Base-by-base conservation (phyloP, 2,329 filamentous ascomycete genomes). In the Phyllosticta ampelicida region DNA sequence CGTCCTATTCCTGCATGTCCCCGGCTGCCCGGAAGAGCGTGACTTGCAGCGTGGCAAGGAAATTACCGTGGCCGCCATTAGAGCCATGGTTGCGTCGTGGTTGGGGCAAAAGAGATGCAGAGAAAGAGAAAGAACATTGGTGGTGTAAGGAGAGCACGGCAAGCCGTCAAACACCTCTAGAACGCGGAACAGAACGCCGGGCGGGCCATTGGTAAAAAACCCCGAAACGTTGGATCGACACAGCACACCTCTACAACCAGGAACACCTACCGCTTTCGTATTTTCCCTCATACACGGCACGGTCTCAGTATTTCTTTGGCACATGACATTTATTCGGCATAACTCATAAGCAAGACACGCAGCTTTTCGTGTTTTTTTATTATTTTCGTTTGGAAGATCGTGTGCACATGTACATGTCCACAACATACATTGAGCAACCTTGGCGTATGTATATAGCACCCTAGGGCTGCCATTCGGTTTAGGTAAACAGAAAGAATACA, bases 1-100 rank as follows among this genome's bases (percentile, higher is more conserved):
- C 9, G 71, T 73, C 36, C 62, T 75, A 54, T 76, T 77, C 61
- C 61, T 76, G 49, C 73, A 76, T 62, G 71, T 76, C 5, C 74
- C 74, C 48, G 66, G 62, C 9, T 66, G 73, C 60, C 68, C 69
- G 26, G 66, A 66, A 23, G 64, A 67, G 18, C 64, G 66, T 23
- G 67, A 70, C 54, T 49, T 75, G 23, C 60, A 61, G 44, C 63
- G 64, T 58, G 73, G 72, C 5, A 64, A 63, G 36, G 62, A 61
- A 56, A 68, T 73, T 36, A 60, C 63, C 50, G 61, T 65, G 51
- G 67, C 66, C 58, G 59, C 74, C 60, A 67, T 75, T 36, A 63
- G 63, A 57, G 68, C 70, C 5, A 63, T 75, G 62, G 73, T 70
- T 2, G 68, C 68, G 48, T 67, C 62, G 52, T 69, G 67, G 62